Percentiles rank a stretch among this genome's conserved stretches.
Evolutionary conservation across 163 green algal species (phyloP).

Genomic region (Chlamydomonas reinhardtii): DNA sequence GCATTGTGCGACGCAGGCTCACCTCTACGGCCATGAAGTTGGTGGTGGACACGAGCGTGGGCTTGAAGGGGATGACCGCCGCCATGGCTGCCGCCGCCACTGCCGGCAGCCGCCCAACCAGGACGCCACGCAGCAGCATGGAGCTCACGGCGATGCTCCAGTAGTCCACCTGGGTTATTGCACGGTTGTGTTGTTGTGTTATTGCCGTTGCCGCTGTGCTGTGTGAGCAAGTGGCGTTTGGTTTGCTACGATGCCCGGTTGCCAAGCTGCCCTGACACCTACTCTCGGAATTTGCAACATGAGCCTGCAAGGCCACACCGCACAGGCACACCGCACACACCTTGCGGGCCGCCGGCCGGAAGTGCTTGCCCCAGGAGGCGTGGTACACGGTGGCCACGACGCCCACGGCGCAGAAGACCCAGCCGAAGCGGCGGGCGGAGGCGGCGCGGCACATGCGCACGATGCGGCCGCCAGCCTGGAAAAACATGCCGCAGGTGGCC

Average conservation of each 20-base stretch:
- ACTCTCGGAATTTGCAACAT: too few relatives aligned
- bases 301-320: too few relatives aligned
- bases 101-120: constrained; percentile 15
- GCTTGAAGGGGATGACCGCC: constrained; percentile 16
- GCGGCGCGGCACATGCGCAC: constrained; percentile 24
- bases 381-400: constrained; percentile 67
- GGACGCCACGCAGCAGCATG: constrained; percentile 21
- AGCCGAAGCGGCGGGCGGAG: constrained; percentile 40
- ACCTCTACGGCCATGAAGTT: constrained; percentile 51
- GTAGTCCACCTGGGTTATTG: constrained; percentile 72
- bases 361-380: constrained; percentile 46
- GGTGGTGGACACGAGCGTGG: constrained; percentile 10
- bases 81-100: constrained; percentile 6
- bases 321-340: too few relatives aligned
- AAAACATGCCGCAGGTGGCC: constrained; percentile 70
- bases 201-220: too few relatives aligned
- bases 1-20: too few relatives aligned
- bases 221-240: too few relatives aligned
- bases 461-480: constrained; percentile 62
- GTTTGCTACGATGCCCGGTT: too few relatives aligned
- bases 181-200: too few relatives aligned
- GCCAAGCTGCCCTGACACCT: too few relatives aligned
- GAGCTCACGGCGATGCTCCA: constrained; percentile 66
- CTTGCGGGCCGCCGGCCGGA: constrained; percentile 45
- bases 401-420: constrained; percentile 31